phyloP scores from a whole-genome alignment of 148 eudicot genomes.

The Camellia sinensis region DNA sequence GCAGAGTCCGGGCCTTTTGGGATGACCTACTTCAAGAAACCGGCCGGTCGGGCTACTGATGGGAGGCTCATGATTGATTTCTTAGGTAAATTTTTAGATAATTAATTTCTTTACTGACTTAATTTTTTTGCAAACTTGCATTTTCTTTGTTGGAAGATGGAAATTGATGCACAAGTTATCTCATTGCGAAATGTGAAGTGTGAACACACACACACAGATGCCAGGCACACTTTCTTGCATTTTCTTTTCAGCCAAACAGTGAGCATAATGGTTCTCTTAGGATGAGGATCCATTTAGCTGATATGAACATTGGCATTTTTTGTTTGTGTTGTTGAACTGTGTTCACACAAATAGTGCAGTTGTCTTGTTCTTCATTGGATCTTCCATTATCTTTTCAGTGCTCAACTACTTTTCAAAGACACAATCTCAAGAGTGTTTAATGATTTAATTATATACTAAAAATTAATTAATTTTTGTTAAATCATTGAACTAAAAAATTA shows the following conservation, averaged over 20 bases:
- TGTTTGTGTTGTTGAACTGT: neutral
- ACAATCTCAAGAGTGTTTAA: too few relatives aligned
- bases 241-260: slow-evolving; percentile 2
- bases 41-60: slow-evolving; percentile 69
- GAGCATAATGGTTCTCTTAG: too few relatives aligned
- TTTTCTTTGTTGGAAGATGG: neutral
- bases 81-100: slow-evolving; percentile 42
- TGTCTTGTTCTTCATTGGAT: neutral
- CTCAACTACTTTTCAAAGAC: too few relatives aligned
- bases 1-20: slow-evolving; percentile 48
- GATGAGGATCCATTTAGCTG: too few relatives aligned
- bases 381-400: too few relatives aligned
- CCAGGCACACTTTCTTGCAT: slow-evolving; percentile 1
- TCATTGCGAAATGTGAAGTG: too few relatives aligned
- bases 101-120: neutral
- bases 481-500: too few relatives aligned
- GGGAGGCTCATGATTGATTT: slow-evolving; percentile 81
- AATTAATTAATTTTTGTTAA: too few relatives aligned
- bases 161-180: slow-evolving; percentile 4
- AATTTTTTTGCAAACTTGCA: neutral
- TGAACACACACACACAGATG: neutral
- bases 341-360: neutral
- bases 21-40: slow-evolving; percentile 75
- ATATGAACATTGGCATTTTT: too few relatives aligned
- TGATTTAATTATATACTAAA: too few relatives aligned